Evolutionary conservation across 352 stramenopile genomes (phyloP), one percentile per base, ranked within the genome.

Genomic region (Globisporangium heterothallicum): DNA sequence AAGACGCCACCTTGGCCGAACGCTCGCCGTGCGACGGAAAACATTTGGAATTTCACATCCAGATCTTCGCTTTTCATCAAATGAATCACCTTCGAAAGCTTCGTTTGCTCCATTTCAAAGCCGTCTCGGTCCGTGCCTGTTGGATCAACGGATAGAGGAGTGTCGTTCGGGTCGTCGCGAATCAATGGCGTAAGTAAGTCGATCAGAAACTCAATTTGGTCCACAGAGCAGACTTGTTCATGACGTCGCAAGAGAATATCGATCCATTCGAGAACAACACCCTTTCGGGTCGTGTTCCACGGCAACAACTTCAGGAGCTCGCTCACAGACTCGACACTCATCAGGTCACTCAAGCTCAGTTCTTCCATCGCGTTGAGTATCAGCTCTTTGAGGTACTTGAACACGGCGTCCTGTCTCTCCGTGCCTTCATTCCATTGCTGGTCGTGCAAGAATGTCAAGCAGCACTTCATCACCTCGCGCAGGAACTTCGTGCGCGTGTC

Each of bases 11-110:
- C 94, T 59, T 94, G 71, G 2, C 83, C 65, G 46, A 96, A 91
- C 18, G 72, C 60, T 9, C 76, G 81, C n/a, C 86, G 68, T 3
- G 86, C 86, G 13, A 79, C 49, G 3, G 66, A 66, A 42, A 84
- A 86, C 44, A 88, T 74, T 16, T 67, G 61, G 49, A 81, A 86
- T 38, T 75, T 69, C 32, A 67, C 53, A 18, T 85, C 67, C 6
- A 86, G 38, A 68, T 80, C 77, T 78, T 85, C 43, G 66, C 94
- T 68, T 80, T 77, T 19, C 19, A 99, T 70, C n/a, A 98, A 59
- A 59, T 98, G 91, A 16, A 98, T 65, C 6, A 99, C 58, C 50
- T 96, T 97, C 14, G 93, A 88, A 21, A 99, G 74, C 13, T 95
- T 69, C 16, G 85, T 67, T 58, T 98, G 89, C 56, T 99, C 94